phyloP scores from a whole-genome alignment of 139 green algal species.

The Diplosphaera chodatii region DNA sequence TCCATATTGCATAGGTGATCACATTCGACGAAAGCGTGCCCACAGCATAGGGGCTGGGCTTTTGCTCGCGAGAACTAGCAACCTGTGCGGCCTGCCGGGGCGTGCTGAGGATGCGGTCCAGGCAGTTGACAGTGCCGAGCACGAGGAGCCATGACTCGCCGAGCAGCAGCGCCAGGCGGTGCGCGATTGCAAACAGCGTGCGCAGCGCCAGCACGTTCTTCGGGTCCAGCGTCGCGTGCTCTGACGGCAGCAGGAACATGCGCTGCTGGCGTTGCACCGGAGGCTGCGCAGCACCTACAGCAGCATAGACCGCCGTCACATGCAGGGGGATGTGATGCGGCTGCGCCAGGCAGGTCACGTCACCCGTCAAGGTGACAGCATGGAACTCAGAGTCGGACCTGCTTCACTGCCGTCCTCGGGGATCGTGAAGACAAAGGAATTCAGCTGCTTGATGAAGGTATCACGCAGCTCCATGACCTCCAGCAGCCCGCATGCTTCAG shows the following conservation, averaged over 20 bases:
- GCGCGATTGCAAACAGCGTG: slow-evolving; percentile 77
- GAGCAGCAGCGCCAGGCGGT: slow-evolving; percentile 52
- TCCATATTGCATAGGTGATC: no score
- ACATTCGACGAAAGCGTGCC: no score
- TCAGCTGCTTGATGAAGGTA: slow-evolving; percentile 41
- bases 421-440: neutral
- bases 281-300: neutral
- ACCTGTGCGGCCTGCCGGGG: slow-evolving; percentile 63
- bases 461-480: slow-evolving; percentile 56
- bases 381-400: no score
- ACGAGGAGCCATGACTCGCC: slow-evolving; percentile 60
- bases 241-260: neutral
- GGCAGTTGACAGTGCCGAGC: slow-evolving; percentile 57
- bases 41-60: no score
- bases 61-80: no score
- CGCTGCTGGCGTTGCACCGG: neutral
- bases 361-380: no score
- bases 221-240: slow-evolving; percentile 40
- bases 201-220: slow-evolving; percentile 78
- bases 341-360: no score
- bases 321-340: neutral
- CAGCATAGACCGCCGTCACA: neutral
- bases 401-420: neutral
- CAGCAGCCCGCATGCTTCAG: slow-evolving; percentile 46
- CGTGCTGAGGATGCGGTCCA: slow-evolving; percentile 67